A percentile compares a stretch with the other conserved stretches of the same genome.
These are phyloP conservation scores for Musa acuminata DNA, from an alignment of 176 grass and related monocot genomes.

Conservation along the genomic window DNA sequence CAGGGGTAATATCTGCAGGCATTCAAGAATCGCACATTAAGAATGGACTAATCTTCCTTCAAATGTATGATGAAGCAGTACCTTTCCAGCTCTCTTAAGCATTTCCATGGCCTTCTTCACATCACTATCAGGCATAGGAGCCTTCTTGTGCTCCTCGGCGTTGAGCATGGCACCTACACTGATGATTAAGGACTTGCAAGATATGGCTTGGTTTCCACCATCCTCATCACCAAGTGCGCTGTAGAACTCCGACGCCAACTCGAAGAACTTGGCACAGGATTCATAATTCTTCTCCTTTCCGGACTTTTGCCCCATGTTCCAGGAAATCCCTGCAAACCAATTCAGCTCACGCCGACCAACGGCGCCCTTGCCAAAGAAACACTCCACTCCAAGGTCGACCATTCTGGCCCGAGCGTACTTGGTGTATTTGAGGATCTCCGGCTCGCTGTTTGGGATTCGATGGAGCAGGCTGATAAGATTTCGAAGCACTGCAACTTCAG, in stretches of 20 bases:
- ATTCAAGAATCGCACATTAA: background rate
- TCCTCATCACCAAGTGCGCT: slow-evolving; percentile 24
- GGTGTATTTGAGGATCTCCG: slow-evolving; percentile 72
- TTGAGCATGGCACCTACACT: slow-evolving; percentile 53
- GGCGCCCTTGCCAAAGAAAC: slow-evolving; percentile 54
- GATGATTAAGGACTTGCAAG: slow-evolving; percentile 73
- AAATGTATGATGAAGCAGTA: slow-evolving; percentile 17
- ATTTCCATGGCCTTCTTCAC: slow-evolving; percentile 74
- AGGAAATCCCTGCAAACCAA: slow-evolving; percentile 65
- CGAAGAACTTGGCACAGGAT: slow-evolving; percentile 57
- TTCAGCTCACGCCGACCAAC: slow-evolving; percentile 56
- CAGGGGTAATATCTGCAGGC: slow-evolving; percentile 37
- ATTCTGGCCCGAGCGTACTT: slow-evolving; percentile 50
- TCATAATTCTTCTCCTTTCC: slow-evolving; percentile 46
- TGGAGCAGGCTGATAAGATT: slow-evolving; percentile 67
- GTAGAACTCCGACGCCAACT: slow-evolving; percentile 66
- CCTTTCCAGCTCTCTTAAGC: slow-evolving; percentile 81
- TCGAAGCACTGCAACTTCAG: slow-evolving; percentile 60
- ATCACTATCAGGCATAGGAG: slow-evolving; percentile 44
- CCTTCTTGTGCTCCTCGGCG: slow-evolving; percentile 46
- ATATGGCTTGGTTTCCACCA: slow-evolving; percentile 31
- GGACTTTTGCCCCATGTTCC: slow-evolving; percentile 56
- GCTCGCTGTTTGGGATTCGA: slow-evolving; percentile 39
- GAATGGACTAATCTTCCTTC: background rate
- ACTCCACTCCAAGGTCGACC: slow-evolving; percentile 48